A percentile compares a stretch with the other conserved stretches of the same genome.
These are phyloP conservation scores for Amphichorda felina DNA, from an alignment of 2,329 filamentous ascomycete genomes.

Conservation along the genomic window DNA sequence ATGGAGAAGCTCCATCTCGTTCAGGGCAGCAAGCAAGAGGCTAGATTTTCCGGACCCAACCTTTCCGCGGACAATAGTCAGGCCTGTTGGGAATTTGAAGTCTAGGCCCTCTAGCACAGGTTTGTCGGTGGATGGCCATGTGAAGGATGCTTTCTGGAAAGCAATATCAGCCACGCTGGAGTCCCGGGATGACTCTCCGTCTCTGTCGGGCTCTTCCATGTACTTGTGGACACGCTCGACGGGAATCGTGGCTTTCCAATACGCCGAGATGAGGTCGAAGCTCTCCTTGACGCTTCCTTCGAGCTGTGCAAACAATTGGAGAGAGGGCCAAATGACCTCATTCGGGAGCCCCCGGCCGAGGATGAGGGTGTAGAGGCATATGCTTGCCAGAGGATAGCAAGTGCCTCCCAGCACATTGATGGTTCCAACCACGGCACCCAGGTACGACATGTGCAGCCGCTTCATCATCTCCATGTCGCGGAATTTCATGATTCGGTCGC, in stretches of 20 bases:
- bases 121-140: slow-evolving; percentile 60
- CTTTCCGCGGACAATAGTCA: slow-evolving; percentile 45
- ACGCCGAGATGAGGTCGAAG: slow-evolving; percentile 60
- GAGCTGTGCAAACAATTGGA: slow-evolving; percentile 69
- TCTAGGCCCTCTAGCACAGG: slow-evolving; percentile 36
- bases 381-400: slow-evolving; percentile 68
- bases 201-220: slow-evolving; percentile 75
- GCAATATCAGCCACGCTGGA: slow-evolving; percentile 26
- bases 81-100: slow-evolving; percentile 32
- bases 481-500: slow-evolving; percentile 21
- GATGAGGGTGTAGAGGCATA: slow-evolving; percentile 69
- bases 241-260: slow-evolving; percentile 75
- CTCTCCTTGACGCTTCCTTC: slow-evolving; percentile 63
- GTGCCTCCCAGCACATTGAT: slow-evolving; percentile 61
- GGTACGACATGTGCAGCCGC: slow-evolving; percentile 21
- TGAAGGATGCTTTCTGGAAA: slow-evolving; percentile 57
- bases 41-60: slow-evolving; percentile 53
- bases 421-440: slow-evolving; percentile 43
- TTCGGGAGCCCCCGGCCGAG: slow-evolving; percentile 58
- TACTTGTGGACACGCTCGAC: slow-evolving; percentile 74
- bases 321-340: slow-evolving; percentile 76
- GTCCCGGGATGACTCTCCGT: slow-evolving; percentile 29
- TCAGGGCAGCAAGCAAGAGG: slow-evolving; percentile 44
- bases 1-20: slow-evolving; percentile 54
- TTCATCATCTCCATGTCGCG: slow-evolving; percentile 22